These are phyloP conservation scores for Sequoia sempervirens DNA, from an alignment of 75 land plant species.

Conservation along the genomic window DNA sequence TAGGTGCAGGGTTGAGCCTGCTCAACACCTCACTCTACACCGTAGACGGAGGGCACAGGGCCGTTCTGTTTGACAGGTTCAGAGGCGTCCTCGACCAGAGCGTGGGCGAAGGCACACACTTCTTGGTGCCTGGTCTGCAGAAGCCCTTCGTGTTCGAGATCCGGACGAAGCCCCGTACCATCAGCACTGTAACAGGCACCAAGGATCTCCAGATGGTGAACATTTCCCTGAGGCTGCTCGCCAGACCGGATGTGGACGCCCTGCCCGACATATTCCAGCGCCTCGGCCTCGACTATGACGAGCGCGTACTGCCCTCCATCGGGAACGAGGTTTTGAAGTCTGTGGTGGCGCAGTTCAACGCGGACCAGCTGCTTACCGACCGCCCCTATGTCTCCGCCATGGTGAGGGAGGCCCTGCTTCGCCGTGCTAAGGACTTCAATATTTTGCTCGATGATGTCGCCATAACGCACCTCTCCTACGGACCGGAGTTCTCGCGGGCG, in stretches of 20 bases:
- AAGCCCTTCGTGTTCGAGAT: slow-evolving; percentile 86
- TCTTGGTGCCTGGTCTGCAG: slow-evolving; percentile 79
- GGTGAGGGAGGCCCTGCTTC: slow-evolving; percentile 64
- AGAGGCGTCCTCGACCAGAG: slow-evolving; percentile 75
- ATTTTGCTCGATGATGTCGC: slow-evolving; percentile 88
- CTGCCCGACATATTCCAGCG: slow-evolving; percentile 70
- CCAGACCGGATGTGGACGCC: slow-evolving; percentile 49
- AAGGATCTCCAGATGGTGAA: slow-evolving; percentile 98
- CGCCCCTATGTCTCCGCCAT: slow-evolving; percentile 77
- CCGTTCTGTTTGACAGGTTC: slow-evolving; percentile 87
- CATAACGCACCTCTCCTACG: slow-evolving; percentile 88
- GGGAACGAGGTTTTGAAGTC: slow-evolving; percentile 91
- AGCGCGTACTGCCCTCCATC: slow-evolving; percentile 82
- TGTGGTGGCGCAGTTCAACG: slow-evolving; percentile 92
- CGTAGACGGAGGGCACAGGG: slow-evolving; percentile 91
- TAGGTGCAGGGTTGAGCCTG: slow-evolving; percentile 51
- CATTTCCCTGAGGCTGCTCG: slow-evolving; percentile 70
- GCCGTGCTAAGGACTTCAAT: slow-evolving; percentile 77
- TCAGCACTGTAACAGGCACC: slow-evolving; percentile 87
- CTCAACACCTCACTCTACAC: slow-evolving; percentile 75
- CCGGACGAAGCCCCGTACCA: slow-evolving; percentile 78
- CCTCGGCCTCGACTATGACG: slow-evolving; percentile 83
- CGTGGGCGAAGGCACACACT: slow-evolving; percentile 85
- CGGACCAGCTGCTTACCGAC: slow-evolving; percentile 88
- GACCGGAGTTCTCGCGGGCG: slow-evolving; percentile 81